phyloP scores from a whole-genome alignment of 2,329 filamentous ascomycete genomes.

The Apiospora phragmitis region DNA sequence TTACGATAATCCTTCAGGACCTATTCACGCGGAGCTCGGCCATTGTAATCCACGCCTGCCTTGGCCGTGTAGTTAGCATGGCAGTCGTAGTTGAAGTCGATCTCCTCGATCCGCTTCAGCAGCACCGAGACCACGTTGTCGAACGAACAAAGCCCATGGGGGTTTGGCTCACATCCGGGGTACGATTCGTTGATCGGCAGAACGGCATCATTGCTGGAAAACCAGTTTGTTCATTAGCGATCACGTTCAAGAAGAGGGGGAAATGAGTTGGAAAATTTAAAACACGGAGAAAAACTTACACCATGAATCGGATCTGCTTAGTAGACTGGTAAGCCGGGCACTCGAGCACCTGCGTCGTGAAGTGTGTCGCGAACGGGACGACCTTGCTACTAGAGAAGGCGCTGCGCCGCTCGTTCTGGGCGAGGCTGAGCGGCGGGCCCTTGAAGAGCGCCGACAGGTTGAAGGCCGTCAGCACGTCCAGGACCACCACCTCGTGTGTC shows the following conservation, averaged over 20 bases:
- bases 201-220: slow-evolving; percentile 33
- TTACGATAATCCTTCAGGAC: neutral
- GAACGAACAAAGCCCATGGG: slow-evolving; percentile 32
- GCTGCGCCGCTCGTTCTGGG: slow-evolving; percentile 23
- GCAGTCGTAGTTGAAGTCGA: slow-evolving; percentile 34
- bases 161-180: slow-evolving; percentile 26
- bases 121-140: slow-evolving; percentile 32
- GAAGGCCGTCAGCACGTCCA: slow-evolving; percentile 33
- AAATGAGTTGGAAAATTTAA: no score
- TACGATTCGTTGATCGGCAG: slow-evolving; percentile 29
- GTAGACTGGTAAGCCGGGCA: slow-evolving; percentile 31
- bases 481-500: slow-evolving; percentile 41
- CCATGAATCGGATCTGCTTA: slow-evolving; percentile 34
- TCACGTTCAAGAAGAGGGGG: neutral
- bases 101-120: slow-evolving; percentile 30
- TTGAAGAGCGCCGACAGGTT: slow-evolving; percentile 33
- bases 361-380: slow-evolving; percentile 34
- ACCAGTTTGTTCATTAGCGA: no score
- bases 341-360: slow-evolving; percentile 34
- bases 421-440: slow-evolving; percentile 26
- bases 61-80: slow-evolving; percentile 29
- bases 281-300: slow-evolving; percentile 23
- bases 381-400: slow-evolving; percentile 32
- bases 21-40: slow-evolving; percentile 25
- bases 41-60: slow-evolving; percentile 31